Conservation (phyloP, 345 rosid species). For the Fremontodendron californicum region DNA sequence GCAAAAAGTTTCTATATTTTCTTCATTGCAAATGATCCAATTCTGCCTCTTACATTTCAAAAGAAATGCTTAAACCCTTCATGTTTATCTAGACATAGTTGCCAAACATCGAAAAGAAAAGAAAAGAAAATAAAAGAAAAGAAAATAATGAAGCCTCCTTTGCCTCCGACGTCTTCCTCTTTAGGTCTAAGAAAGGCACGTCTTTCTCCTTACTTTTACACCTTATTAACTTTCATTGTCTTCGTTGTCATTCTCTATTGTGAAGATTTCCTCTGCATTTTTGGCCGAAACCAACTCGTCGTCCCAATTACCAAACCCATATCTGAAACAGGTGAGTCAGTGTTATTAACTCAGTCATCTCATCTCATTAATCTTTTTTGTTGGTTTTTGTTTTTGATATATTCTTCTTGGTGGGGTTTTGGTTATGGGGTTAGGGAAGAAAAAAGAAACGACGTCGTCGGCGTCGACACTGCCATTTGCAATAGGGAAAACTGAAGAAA, state of each 20-base stretch:
- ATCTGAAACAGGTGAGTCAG: slow-evolving; percentile 36
- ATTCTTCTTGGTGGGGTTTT: not conserved
- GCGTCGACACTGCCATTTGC: slow-evolving; percentile 30
- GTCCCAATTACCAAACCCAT: slow-evolving; percentile 12
- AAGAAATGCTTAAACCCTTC: not conserved
- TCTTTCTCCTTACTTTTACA: slow-evolving; percentile 66
- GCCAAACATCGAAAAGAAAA: not conserved
- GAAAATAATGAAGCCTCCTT: slow-evolving; percentile 37
- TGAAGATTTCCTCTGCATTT: slow-evolving; percentile 63
- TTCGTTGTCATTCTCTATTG: slow-evolving; percentile 60
- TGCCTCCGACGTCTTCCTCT: slow-evolving; percentile 41
- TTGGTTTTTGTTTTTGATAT: not conserved
- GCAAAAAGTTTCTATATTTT: not conserved
- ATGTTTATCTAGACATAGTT: not conserved
- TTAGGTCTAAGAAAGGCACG: slow-evolving; percentile 48
- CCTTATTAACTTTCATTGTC: slow-evolving; percentile 54
- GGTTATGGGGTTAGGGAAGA: slow-evolving; percentile 31
- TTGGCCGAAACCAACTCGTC: slow-evolving; percentile 43
- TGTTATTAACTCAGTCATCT: not conserved
- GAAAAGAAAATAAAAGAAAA: not conserved
- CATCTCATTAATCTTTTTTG: not conserved
- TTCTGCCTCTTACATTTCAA: not conserved
- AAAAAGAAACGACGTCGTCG: not conserved
- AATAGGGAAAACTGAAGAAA: slow-evolving; percentile 35
- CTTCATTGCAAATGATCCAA: not conserved